These are phyloP conservation scores for Aureobasidium namibiae DNA, from an alignment of 2,329 filamentous ascomycete species.

Conservation along the genomic window DNA sequence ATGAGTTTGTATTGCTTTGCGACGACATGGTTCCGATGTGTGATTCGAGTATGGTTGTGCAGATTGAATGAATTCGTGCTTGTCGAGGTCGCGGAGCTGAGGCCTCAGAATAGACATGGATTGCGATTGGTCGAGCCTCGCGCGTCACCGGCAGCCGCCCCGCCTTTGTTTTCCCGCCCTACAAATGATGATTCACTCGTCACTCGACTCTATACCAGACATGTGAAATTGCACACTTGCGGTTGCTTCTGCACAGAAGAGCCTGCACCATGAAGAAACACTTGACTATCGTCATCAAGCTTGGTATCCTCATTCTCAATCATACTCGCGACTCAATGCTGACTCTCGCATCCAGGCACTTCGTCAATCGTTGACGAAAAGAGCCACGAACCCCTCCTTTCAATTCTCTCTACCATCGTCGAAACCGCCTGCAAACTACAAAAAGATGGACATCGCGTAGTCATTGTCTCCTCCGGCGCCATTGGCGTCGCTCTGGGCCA, in stretches of 20 bases:
- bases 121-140: constrained; percentile 9
- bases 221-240: background rate
- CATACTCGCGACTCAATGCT: background rate
- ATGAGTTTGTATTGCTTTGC: constrained; percentile 6
- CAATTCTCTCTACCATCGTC: constrained; percentile 84
- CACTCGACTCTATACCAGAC: background rate
- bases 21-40: constrained; percentile 1
- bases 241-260: constrained; percentile 1
- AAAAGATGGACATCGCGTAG: constrained; percentile 85
- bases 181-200: constrained; percentile 3
- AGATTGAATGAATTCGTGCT: background rate
- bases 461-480: constrained; percentile 94
- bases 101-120: background rate
- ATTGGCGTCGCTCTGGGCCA: constrained; percentile 87
- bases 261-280: constrained; percentile 54
- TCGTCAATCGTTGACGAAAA: constrained; percentile 98
- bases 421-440: constrained; percentile 83
- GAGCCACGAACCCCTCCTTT: constrained; percentile 86
- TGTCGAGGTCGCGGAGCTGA: constrained; percentile 1
- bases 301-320: constrained; percentile 49
- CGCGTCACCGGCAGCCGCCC: background rate
- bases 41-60: background rate
- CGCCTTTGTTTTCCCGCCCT: constrained; percentile 1
- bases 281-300: constrained; percentile 76
- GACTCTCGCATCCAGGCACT: constrained; percentile 56